Percentiles rank a stretch among this genome's conserved stretches.
Conservation (phyloP, 108 stramenopile genomes). For the Seminavis robusta region DNA sequence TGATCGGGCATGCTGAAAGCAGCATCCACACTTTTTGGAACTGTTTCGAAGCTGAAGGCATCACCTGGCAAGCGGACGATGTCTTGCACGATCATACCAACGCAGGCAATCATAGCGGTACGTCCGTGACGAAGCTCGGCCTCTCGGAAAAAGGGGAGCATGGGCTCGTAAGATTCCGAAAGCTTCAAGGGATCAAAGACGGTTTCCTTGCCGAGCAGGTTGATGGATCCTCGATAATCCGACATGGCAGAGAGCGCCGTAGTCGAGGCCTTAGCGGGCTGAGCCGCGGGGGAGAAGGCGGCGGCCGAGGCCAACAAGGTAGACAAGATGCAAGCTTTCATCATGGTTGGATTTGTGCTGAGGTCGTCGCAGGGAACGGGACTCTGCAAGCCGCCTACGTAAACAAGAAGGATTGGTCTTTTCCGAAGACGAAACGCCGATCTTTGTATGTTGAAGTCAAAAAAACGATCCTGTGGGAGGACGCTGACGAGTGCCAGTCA, state of each 20-base stretch:
- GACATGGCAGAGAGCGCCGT: conserved; percentile 51
- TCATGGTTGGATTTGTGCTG: too few relatives aligned
- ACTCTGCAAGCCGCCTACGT: too few relatives aligned
- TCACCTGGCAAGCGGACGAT: conserved; percentile 88
- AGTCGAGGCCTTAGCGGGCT: conserved; percentile 35
- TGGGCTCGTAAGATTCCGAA: conserved; percentile 53
- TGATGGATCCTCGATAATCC: conserved; percentile 32
- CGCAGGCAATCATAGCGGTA: conserved; percentile 85
- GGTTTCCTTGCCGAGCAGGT: conserved; percentile 53
- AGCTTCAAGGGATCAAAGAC: conserved; percentile 68
- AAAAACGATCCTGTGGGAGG: too few relatives aligned
- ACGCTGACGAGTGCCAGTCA: too few relatives aligned
- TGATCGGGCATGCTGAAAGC: conserved; percentile 64
- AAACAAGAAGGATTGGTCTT: too few relatives aligned
- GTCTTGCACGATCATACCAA: conserved; percentile 82
- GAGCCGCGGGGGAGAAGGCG: conserved; percentile 6
- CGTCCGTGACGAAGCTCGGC: conserved; percentile 85
- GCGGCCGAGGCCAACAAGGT: conserved; percentile 1
- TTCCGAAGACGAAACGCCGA: too few relatives aligned
- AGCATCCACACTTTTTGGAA: conserved; percentile 77
- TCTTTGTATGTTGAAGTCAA: too few relatives aligned
- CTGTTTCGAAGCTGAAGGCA: conserved; percentile 67
- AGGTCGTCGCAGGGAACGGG: too few relatives aligned
- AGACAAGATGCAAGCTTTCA: conserved; percentile 4
- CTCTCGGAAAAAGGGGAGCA: conserved; percentile 84